A percentile compares a stretch with the other conserved stretches of the same genome.
These are phyloP conservation scores for Chaetomium globosum DNA, from an alignment of 2,329 filamentous ascomycete genomes.

Conservation along the genomic window DNA sequence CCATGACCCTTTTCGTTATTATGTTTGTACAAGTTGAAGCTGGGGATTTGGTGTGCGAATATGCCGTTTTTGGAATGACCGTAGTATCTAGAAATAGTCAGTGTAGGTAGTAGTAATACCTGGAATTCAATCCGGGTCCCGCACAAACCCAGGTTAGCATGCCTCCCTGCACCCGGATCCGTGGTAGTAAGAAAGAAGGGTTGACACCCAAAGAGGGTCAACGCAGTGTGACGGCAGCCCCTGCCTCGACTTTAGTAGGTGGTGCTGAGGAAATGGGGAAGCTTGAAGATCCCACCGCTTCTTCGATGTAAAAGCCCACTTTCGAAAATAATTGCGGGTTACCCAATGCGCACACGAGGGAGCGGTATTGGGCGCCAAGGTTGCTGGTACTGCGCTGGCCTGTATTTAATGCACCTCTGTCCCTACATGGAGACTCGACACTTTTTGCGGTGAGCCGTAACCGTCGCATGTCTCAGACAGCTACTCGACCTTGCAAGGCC, in stretches of 20 bases:
- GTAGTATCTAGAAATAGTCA: background rate
- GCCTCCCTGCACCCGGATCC: background rate
- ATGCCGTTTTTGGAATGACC: background rate
- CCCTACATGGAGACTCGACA: too few species aligned
- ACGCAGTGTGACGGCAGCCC: background rate
- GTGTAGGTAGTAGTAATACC: background rate
- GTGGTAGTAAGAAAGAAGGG: background rate
- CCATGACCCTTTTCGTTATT: background rate
- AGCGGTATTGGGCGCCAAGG: slow-evolving; percentile 7
- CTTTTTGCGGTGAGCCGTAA: background rate
- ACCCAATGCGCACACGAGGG: background rate
- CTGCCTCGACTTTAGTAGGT: background rate
- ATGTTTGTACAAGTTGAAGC: background rate
- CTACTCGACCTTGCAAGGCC: background rate
- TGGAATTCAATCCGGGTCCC: background rate
- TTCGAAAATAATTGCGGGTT: slow-evolving; percentile 12
- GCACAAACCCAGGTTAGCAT: background rate
- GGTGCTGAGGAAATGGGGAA: slow-evolving; percentile 24
- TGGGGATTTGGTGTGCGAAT: background rate
- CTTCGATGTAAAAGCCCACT: slow-evolving; percentile 18
- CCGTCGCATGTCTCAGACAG: background rate
- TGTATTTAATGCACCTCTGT: too few species aligned
- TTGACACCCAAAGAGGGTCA: slow-evolving; percentile 12
- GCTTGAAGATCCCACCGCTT: slow-evolving; percentile 29
- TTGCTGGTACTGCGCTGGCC: too few species aligned